These are phyloP conservation scores for Umbellularia californica DNA, from an alignment of 164 flowering plant genomes.

Conservation along the genomic window DNA sequence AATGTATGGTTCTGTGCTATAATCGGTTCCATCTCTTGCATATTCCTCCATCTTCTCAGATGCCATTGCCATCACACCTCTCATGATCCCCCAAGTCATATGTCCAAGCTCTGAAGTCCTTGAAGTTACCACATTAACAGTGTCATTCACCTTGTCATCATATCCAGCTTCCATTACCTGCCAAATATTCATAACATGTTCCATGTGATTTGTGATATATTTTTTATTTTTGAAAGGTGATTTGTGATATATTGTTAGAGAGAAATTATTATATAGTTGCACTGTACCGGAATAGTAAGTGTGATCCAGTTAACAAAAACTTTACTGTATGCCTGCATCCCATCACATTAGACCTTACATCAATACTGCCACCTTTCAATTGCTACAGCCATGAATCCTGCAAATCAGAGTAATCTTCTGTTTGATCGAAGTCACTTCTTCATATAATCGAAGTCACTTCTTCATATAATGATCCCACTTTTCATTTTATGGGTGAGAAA, in stretches of 20 bases:
- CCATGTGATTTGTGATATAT: neutral
- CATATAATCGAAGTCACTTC: neutral
- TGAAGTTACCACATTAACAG: constrained; percentile 14
- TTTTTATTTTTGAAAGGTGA: too few relatives aligned
- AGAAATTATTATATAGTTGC: neutral
- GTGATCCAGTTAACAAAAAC: neutral
- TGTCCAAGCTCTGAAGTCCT: constrained; percentile 21
- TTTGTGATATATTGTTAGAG: neutral
- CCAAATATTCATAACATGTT: constrained; percentile 1
- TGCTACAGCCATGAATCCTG: neutral
- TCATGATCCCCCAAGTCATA: constrained; percentile 20
- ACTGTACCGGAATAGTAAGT: too few relatives aligned
- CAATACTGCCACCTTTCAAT: neutral
- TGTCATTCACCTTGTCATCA: constrained; percentile 18
- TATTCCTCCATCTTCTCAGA: constrained; percentile 18
- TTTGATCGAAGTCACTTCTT: neutral
- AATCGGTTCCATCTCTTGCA: constrained; percentile 11
- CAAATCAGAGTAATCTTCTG: neutral
- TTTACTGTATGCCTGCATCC: neutral
- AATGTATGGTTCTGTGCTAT: neutral
- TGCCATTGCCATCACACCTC: constrained; percentile 20
- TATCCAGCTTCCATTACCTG: constrained; percentile 19
- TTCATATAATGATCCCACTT: neutral
- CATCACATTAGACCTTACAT: neutral
- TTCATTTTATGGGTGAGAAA: neutral